A percentile compares a stretch with the other conserved stretches of the same genome.
These are phyloP conservation scores for Aspergillus intermedius DNA, from an alignment of 2,329 filamentous ascomycete species.

Conservation along the genomic window DNA sequence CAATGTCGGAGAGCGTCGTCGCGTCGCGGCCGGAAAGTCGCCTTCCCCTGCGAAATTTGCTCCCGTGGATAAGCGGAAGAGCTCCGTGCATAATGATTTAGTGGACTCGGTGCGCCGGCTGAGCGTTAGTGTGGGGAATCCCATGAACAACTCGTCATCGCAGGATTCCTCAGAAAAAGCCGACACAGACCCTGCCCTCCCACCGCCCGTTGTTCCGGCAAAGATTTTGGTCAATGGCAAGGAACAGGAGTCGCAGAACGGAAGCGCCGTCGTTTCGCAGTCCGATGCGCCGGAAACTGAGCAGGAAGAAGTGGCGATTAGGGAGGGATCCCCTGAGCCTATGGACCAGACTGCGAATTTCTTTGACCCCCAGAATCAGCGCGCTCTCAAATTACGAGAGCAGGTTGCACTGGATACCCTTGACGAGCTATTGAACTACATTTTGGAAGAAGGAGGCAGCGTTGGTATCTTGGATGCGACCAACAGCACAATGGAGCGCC, in stretches of 20 bases:
- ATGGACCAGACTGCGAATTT: slow-evolving; percentile 89
- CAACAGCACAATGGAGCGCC: slow-evolving; percentile 84
- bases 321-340: slow-evolving; percentile 38
- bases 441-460: slow-evolving; percentile 72
- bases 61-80: slow-evolving; percentile 15
- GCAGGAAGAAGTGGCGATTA: slow-evolving; percentile 15
- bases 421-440: slow-evolving; percentile 85
- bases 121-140: slow-evolving; percentile 31
- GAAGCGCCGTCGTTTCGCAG: slow-evolving; percentile 20
- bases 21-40: slow-evolving; percentile 61
- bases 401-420: slow-evolving; percentile 88
- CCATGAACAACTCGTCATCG: slow-evolving; percentile 14
- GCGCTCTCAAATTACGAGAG: slow-evolving; percentile 75
- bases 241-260: slow-evolving; percentile 27
- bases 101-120: slow-evolving; percentile 39
- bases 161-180: slow-evolving; percentile 1
- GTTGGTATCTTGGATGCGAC: slow-evolving; percentile 96
- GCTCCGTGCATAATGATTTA: slow-evolving; percentile 34
- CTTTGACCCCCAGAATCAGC: slow-evolving; percentile 84
- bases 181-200: slow-evolving; percentile 27
- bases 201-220: slow-evolving; percentile 38
- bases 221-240: slow-evolving; percentile 56
- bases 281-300: slow-evolving; percentile 11
- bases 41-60: slow-evolving; percentile 19
- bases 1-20: slow-evolving; percentile 89